Base-by-base conservation (phyloP, 1,139 yeast genomes). In the Sugiyamaella paludigena region DNA sequence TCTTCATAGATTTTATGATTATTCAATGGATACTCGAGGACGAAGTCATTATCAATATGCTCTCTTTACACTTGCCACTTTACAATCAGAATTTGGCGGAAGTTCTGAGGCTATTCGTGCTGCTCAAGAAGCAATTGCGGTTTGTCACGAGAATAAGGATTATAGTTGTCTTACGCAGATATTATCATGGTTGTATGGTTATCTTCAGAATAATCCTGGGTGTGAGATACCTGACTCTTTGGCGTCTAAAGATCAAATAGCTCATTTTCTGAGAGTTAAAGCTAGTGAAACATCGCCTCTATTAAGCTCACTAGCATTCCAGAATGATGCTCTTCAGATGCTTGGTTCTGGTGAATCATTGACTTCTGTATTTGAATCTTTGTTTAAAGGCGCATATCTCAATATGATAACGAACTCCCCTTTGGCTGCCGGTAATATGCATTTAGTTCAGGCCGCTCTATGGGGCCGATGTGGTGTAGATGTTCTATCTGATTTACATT, bases 71-170 rank as follows among this genome's bases (percentile, higher is more conserved):
- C 70, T 87, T 45, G 96, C 96, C 0, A 76, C 87, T 0, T 70
- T 89, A 38, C 92, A 88, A 59, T 87, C 87, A 16, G 79, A 79
- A 49, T 88, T 87, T 66, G 83, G 85, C 32, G 85, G 85, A 56
- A 81, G 81, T 55, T 78, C 76, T 27, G 87, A 87, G 55, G 95
- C 96, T 0, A 67, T 87, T 12, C 77, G 83, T 56, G 85, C 95
- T 0, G 85, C 89, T 4, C 88, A 85, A 56, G 97, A 89, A 62
- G 94, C 97, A 0, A 84, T 89, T 2, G 75, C 87, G 3, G 91
- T 89, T 1, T 96, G 96, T 0, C 72, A 97, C 58, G 96, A 89
- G 60, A 84, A 86, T 59, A 83, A 82, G 56, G 96, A 89, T 64
- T 75, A 79, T 52, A 71, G 76, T 10, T 87, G 95, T 15, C 71